Evolutionary conservation across 495 filamentous ascomycete genomes (phyloP).

Genomic region (Penicillium lagena): DNA sequence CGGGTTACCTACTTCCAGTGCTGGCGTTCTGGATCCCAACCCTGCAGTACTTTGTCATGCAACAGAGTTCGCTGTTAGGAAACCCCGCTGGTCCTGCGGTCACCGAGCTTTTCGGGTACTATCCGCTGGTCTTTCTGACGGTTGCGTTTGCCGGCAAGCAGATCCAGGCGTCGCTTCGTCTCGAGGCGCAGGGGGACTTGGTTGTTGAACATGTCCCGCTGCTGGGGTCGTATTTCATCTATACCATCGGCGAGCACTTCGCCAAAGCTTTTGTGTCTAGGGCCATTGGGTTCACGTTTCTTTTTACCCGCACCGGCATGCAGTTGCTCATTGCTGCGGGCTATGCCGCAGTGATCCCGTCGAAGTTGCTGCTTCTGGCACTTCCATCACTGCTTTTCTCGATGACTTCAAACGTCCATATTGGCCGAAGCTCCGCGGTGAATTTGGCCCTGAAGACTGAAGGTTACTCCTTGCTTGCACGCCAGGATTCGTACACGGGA

Average conservation of each 20-base stretch:
- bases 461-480: slow-evolving; percentile 58
- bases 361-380: slow-evolving; percentile 55
- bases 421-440: slow-evolving; percentile 47
- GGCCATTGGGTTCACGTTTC: slow-evolving; percentile 52
- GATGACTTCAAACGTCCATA: slow-evolving; percentile 63
- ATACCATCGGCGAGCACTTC: slow-evolving; percentile 49
- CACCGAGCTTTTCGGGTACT: slow-evolving; percentile 64
- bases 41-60: slow-evolving; percentile 61
- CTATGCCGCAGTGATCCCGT: slow-evolving; percentile 62
- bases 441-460: slow-evolving; percentile 54
- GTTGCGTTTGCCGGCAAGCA: slow-evolving; percentile 57
- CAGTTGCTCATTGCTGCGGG: slow-evolving; percentile 56
- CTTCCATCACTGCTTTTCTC: slow-evolving; percentile 68
- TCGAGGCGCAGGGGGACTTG: slow-evolving; percentile 48
- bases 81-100: slow-evolving; percentile 65
- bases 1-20: slow-evolving; percentile 51
- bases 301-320: slow-evolving; percentile 65
- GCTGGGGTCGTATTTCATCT: slow-evolving; percentile 56
- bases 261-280: slow-evolving; percentile 43
- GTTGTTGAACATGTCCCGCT: slow-evolving; percentile 53
- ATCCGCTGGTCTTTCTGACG: slow-evolving; percentile 65
- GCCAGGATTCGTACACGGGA: slow-evolving; percentile 78
- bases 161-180: slow-evolving; percentile 50
- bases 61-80: slow-evolving; percentile 56
- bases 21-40: slow-evolving; percentile 68